Percentiles rank a stretch among this genome's conserved stretches.
Conservation (phyloP, 306 rosid species). For the Quercus bicolor region DNA sequence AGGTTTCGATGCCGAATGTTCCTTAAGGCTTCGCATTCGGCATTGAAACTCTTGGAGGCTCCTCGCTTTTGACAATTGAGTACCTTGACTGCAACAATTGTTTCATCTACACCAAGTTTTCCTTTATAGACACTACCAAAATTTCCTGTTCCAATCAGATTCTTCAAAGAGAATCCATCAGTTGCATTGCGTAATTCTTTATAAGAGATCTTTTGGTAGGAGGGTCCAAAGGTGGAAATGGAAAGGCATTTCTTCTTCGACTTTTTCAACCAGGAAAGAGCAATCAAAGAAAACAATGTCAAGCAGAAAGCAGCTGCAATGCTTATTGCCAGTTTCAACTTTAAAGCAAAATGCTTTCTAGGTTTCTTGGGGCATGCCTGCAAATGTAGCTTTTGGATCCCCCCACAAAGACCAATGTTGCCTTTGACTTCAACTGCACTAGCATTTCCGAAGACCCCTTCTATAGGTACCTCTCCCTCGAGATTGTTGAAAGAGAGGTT, state of each 20-base stretch:
- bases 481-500: neutral
- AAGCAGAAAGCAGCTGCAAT: neutral
- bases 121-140: constrained; percentile 36
- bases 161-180: constrained; percentile 1
- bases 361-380: neutral
- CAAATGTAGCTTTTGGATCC: neutral
- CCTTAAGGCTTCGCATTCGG: constrained; percentile 25
- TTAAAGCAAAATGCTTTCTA: neutral
- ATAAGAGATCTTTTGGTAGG: constrained; percentile 17
- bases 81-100: constrained; percentile 24
- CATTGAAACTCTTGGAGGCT: constrained; percentile 20
- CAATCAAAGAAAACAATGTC: neutral
- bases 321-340: neutral
- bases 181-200: constrained; percentile 24
- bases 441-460: neutral
- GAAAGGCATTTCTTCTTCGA: neutral
- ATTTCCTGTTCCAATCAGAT: constrained; percentile 30
- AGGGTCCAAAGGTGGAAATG: neutral
- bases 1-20: constrained; percentile 23
- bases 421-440: neutral
- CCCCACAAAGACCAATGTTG: neutral
- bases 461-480: neutral
- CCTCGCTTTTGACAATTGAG: constrained; percentile 10
- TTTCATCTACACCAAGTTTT: neutral
- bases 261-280: neutral